These are phyloP conservation scores for Papilionanthe hybrid DNA, from an alignment of 116 monocot species.

Conservation along the genomic window DNA sequence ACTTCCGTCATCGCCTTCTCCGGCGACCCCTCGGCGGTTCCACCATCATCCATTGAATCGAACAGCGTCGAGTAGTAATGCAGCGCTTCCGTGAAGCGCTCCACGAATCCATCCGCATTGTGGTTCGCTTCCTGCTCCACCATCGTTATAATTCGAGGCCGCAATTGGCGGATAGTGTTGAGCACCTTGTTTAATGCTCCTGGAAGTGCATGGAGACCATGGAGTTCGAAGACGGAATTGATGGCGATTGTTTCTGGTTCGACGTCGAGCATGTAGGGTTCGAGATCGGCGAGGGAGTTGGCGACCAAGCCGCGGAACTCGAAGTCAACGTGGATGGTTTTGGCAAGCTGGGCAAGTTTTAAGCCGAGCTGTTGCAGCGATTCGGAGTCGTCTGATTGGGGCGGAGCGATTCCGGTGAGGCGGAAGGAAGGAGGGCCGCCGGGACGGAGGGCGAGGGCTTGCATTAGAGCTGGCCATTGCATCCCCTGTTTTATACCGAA, in stretches of 20 bases:
- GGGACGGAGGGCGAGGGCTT: constrained; percentile 69
- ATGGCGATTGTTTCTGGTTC: constrained; percentile 52
- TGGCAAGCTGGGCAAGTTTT: constrained; percentile 73
- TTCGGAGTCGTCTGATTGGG: constrained; percentile 49
- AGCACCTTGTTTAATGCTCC: constrained; percentile 38
- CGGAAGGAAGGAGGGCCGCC: constrained; percentile 66
- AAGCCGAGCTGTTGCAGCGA: constrained; percentile 39
- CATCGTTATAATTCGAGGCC: constrained; percentile 53
- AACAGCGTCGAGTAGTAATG: constrained; percentile 98
- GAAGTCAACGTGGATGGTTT: constrained; percentile 63
- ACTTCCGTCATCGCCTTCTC: constrained; percentile 73
- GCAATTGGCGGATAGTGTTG: constrained; percentile 28
- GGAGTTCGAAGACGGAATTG: constrained; percentile 72
- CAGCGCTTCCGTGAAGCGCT: constrained; percentile 74
- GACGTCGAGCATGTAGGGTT: constrained; percentile 52
- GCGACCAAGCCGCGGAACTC: constrained; percentile 56
- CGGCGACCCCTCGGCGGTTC: constrained; percentile 14
- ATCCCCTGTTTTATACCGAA: constrained; percentile 30
- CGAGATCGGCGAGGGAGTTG: constrained; percentile 54
- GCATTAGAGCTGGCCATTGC: constrained; percentile 41
- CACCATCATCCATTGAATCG: constrained; percentile 58
- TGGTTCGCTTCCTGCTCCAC: constrained; percentile 84
- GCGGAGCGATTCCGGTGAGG: constrained; percentile 63
- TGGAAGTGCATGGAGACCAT: constrained; percentile 32
- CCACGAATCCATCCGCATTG: constrained; percentile 55